Evolutionary conservation across 148 eudicot species (phyloP).

Genomic region (Nyssa sinensis): DNA sequence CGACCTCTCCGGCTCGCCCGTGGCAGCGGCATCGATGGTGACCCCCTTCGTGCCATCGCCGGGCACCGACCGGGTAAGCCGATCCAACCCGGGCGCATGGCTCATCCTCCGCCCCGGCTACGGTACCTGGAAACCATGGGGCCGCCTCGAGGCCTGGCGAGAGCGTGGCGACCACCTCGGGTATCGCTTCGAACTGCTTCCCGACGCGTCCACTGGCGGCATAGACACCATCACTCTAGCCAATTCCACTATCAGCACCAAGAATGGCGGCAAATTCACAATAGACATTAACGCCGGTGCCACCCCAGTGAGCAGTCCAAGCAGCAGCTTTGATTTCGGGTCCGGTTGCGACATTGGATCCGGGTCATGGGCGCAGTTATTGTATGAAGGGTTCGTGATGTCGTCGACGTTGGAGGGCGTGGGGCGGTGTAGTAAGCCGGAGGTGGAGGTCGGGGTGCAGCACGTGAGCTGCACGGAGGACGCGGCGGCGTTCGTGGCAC

Average conservation of each 20-base stretch:
- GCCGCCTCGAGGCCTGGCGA: constrained; percentile 87
- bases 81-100: constrained; percentile 92
- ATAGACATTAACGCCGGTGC: constrained; percentile 62
- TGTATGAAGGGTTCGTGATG: constrained; percentile 88
- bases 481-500: constrained; percentile 64
- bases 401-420: constrained; percentile 65
- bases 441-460: constrained; percentile 62
- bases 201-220: constrained; percentile 46
- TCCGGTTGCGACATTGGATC: constrained; percentile 47
- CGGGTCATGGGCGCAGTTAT: constrained; percentile 64
- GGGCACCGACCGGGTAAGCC: constrained; percentile 65
- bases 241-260: constrained; percentile 41
- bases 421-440: constrained; percentile 10
- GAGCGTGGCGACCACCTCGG: constrained; percentile 55
- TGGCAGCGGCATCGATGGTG: constrained; percentile 87
- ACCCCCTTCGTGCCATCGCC: constrained; percentile 91
- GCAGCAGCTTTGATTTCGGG: constrained; percentile 71
- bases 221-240: constrained; percentile 55
- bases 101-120: constrained; percentile 82
- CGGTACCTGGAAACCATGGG: constrained; percentile 93
- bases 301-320: constrained; percentile 63
- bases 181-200: constrained; percentile 66
- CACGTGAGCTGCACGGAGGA: constrained; percentile 69
- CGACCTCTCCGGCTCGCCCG: constrained; percentile 87
- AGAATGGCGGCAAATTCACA: constrained; percentile 59